Base-by-base conservation (phyloP, 495 filamentous ascomycete genomes). In the Xylaria telfairii region DNA sequence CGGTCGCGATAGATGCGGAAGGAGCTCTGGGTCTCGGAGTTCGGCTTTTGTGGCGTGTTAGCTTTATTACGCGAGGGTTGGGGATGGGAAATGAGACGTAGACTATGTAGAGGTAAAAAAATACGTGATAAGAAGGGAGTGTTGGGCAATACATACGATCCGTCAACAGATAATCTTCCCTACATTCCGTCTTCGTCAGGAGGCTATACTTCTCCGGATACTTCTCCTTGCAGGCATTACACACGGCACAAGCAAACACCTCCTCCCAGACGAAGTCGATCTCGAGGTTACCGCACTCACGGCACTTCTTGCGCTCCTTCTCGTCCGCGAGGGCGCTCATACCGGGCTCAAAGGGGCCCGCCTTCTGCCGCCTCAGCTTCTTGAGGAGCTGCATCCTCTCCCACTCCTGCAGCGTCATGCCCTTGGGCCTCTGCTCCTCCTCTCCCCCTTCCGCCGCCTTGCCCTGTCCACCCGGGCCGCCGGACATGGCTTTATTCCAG, bases 201-300 rank as follows among this genome's bases (percentile, higher is more conserved):
- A 99, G 84, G 74, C 90, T 94, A 80, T 99, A 99, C 76, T 92
- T 96, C 69, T 98, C 96, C 9, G 94, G 93, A 47, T 81, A 86
- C 75, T 92, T 93, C 64, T 98, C 94, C 79, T 97, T 97, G 77
- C 76, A 75, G 0, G 51, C 61, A 24, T 53, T 65, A 53, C 76
- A 76, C 37, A 74, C 59, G 49, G 71, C 51, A 32, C 71, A 71
- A 10, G 67, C 57, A 65, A 78, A 76, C 42, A 90, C 83, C 69
- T 97, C 94, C 49, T 93, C 91, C 95, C 93, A 98, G 71, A 94
- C 92, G 86, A 91, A 97, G 77, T 99, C 96, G 69, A 99, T 94
- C 79, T 98, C 96, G 26, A 94, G 73, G 53, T 83, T 90, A 0
- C 84, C 85, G 79, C 96, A 99, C 75, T 99, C 96, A 10, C 89